A percentile compares a stretch with the other conserved stretches of the same genome.
These are phyloP conservation scores for Colletotrichum sp. DNA, from an alignment of 2,329 filamentous ascomycete genomes.

Conservation along the genomic window DNA sequence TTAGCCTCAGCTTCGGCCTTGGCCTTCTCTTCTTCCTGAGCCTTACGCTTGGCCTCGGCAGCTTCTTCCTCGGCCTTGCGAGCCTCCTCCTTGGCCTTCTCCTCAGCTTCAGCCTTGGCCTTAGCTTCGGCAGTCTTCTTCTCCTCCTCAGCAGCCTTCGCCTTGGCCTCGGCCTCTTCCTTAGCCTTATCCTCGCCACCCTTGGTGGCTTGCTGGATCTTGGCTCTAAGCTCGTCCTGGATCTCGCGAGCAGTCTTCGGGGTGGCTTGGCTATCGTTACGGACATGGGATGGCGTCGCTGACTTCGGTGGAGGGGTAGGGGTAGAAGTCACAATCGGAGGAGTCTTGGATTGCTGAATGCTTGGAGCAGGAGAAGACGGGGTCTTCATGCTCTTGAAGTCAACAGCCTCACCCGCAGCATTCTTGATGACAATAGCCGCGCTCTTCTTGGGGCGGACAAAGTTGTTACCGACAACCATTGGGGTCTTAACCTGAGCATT, in stretches of 20 bases:
- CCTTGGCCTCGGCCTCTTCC: slow-evolving; percentile 40
- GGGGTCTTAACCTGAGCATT: slow-evolving; percentile 59
- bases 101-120: slow-evolving; percentile 35
- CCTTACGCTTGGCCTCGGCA: slow-evolving; percentile 4
- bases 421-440: slow-evolving; percentile 86
- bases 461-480: slow-evolving; percentile 46
- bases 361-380: slow-evolving; percentile 62
- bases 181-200: slow-evolving; percentile 33
- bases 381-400: slow-evolving; percentile 62
- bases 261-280: slow-evolving; percentile 71
- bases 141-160: slow-evolving; percentile 40
- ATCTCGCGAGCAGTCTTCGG: slow-evolving; percentile 82
- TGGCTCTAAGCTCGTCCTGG: slow-evolving; percentile 80
- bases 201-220: slow-evolving; percentile 68
- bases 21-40: not conserved
- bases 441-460: slow-evolving; percentile 67
- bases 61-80: slow-evolving; percentile 16
- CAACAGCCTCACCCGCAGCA: slow-evolving; percentile 77
- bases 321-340: slow-evolving; percentile 74
- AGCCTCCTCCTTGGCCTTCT: slow-evolving; percentile 35
- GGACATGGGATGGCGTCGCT: slow-evolving; percentile 69
- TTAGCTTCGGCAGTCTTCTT: slow-evolving; percentile 32
- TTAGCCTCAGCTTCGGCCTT: slow-evolving; percentile 30
- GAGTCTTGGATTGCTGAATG: slow-evolving; percentile 65
- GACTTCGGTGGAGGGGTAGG: slow-evolving; percentile 82